A percentile compares a stretch with the other conserved stretches of the same genome.
Evolutionary conservation across 371 early-diverging fungal species (phyloP).

Genomic region (Chytridium lagenaria): DNA sequence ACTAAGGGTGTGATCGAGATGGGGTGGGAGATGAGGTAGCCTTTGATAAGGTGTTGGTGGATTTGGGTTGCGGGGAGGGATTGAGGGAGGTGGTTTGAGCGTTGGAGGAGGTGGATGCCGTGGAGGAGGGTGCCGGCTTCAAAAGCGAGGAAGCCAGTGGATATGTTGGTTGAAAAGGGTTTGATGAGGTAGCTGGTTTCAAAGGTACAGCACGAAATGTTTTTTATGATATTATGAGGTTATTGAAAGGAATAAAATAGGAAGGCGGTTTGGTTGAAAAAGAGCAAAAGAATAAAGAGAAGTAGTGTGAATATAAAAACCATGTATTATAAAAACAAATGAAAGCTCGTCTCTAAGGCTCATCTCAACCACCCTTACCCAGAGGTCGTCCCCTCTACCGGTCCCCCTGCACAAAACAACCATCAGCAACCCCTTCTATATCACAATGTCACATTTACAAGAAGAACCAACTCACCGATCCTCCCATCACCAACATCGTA

Average conservation of each 20-base stretch:
- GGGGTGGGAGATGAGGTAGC: constrained; percentile 28
- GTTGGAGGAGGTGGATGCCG: constrained; percentile 7
- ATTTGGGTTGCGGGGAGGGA: neutral
- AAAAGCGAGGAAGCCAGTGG: neutral
- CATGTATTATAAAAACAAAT: neutral
- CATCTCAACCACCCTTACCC: neutral
- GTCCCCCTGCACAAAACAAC: neutral
- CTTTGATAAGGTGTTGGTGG: constrained; percentile 1
- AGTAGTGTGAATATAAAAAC: too few relatives aligned
- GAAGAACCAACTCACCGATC: neutral
- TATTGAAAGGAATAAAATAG: neutral
- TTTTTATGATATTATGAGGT: neutral
- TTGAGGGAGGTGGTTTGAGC: neutral
- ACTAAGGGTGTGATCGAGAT: constrained; percentile 22
- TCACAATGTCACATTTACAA: neutral
- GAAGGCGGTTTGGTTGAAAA: too few relatives aligned
- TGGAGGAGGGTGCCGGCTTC: constrained; percentile 10
- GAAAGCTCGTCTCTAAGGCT: neutral
- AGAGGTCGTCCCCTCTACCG: neutral
- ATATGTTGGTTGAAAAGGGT: neutral
- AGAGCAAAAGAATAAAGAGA: too few relatives aligned
- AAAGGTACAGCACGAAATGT: too few relatives aligned
- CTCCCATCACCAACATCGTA: neutral
- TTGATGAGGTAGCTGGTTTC: neutral
- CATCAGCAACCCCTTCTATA: neutral